These are phyloP conservation scores for Murraya paniculata DNA, from an alignment of 345 rosid species.

Conservation along the genomic window DNA sequence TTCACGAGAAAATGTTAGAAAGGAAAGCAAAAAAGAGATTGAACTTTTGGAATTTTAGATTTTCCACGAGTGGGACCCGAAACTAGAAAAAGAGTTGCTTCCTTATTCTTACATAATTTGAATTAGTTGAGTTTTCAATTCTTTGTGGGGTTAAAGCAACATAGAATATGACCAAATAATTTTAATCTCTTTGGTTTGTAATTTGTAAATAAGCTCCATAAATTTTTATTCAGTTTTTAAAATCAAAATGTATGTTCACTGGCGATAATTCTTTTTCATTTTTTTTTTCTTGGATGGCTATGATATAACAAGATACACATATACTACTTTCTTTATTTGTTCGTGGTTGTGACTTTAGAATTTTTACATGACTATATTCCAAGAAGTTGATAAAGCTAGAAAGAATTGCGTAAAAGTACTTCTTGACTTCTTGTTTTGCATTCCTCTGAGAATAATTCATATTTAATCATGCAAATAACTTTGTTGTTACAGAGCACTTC, in stretches of 20 bases:
- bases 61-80: slow-evolving; percentile 13
- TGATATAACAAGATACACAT: too few relatives aligned
- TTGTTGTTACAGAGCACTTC: slow-evolving; percentile 71
- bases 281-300: background rate
- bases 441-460: background rate
- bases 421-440: background rate
- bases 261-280: background rate
- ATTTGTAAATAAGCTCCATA: too few relatives aligned
- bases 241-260: slow-evolving; percentile 12
- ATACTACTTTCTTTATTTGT: background rate
- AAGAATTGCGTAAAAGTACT: background rate
- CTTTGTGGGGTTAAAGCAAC: background rate
- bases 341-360: background rate
- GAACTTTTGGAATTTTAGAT: slow-evolving; percentile 10
- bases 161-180: background rate
- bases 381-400: background rate
- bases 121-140: slow-evolving; percentile 8
- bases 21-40: background rate
- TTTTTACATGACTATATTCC: slow-evolving; percentile 16
- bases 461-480: background rate
- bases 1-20: slow-evolving; percentile 21
- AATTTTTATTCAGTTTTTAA: too few relatives aligned
- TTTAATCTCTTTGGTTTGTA: background rate
- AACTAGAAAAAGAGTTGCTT: background rate
- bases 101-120: background rate